Conservation (phyloP, 192 early-diverging fungal genomes). For the Geranomyces michiganensis region DNA sequence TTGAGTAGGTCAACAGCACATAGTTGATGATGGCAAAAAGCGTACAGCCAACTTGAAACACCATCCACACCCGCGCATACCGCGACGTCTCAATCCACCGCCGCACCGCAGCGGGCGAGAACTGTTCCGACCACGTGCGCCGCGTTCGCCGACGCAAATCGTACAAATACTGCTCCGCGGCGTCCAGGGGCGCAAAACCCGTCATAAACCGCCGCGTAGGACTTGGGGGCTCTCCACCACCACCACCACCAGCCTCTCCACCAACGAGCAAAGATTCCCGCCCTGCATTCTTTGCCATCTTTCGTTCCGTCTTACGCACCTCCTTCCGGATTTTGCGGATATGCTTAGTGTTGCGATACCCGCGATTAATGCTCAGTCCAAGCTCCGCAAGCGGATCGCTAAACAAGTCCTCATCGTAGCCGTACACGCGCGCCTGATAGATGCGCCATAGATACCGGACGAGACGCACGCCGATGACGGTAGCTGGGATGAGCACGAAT, state of each 20-base stretch:
- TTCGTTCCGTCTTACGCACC: conserved; percentile 28
- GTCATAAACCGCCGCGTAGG: conserved; percentile 27
- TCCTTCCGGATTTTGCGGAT: conserved; percentile 61
- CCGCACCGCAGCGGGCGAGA: conserved; percentile 51
- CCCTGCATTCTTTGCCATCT: neutral
- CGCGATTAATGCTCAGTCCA: conserved; percentile 46
- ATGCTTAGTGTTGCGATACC: conserved; percentile 49
- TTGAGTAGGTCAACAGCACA: conserved; percentile 51
- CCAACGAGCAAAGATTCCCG: neutral
- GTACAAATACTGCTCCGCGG: conserved; percentile 50
- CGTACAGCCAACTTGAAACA: conserved; percentile 55
- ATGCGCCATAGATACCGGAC: conserved; percentile 50
- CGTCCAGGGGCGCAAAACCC: conserved; percentile 31
- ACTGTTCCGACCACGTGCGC: conserved; percentile 47
- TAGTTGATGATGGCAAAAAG: conserved; percentile 56
- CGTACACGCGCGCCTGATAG: conserved; percentile 51
- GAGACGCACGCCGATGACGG: conserved; percentile 45
- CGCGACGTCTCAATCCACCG: conserved; percentile 45
- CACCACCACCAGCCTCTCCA: neutral
- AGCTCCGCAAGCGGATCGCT: conserved; percentile 56
- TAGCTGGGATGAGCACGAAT: conserved; percentile 51
- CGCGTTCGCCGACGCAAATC: conserved; percentile 38
- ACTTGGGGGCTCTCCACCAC: neutral
- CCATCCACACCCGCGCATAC: conserved; percentile 55
- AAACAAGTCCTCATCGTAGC: conserved; percentile 55